Percentiles rank a stretch among this genome's conserved stretches.
Evolutionary conservation across 371 early-diverging fungal species (phyloP).

Genomic region (Capniomyces stellatus): DNA sequence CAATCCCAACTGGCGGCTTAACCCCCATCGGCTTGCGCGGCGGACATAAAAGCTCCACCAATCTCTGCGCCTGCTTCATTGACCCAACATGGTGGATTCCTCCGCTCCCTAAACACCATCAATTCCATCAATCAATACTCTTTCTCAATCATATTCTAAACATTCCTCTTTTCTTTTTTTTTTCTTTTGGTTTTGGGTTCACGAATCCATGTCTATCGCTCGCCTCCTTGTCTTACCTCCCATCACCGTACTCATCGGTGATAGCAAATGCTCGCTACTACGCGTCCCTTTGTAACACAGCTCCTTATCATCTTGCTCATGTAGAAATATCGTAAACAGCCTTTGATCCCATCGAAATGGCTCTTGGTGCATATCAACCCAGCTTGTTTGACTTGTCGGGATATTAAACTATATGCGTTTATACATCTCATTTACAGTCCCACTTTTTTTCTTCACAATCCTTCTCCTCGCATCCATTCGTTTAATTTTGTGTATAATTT

Average conservation of each 20-base stretch:
- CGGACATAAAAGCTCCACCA: conserved; percentile 16
- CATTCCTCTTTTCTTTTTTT: too few relatives aligned
- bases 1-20: conserved; percentile 6
- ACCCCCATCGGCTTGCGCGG: conserved; percentile 3
- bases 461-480: too few relatives aligned
- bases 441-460: too few relatives aligned
- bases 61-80: conserved; percentile 19
- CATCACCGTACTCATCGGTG: conserved; percentile 41
- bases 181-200: too few relatives aligned
- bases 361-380: conserved; percentile 36
- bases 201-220: too few relatives aligned
- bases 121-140: too few relatives aligned
- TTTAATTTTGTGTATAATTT: too few relatives aligned
- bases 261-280: conserved; percentile 30
- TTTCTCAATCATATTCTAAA: too few relatives aligned
- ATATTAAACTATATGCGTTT: conserved; percentile 27
- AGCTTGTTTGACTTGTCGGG: conserved; percentile 34
- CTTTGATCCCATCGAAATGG: conserved; percentile 66
- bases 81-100: conserved; percentile 15
- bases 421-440: too few relatives aligned
- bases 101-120: not conserved
- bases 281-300: conserved; percentile 9
- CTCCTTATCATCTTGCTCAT: conserved; percentile 23
- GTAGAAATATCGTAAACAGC: conserved; percentile 34
- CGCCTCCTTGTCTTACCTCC: conserved; percentile 33